A percentile compares a stretch with the other conserved stretches of the same genome.
Evolutionary conservation across 2,329 filamentous ascomycete species (phyloP).

Genomic region (Cladosporium colombiae): DNA sequence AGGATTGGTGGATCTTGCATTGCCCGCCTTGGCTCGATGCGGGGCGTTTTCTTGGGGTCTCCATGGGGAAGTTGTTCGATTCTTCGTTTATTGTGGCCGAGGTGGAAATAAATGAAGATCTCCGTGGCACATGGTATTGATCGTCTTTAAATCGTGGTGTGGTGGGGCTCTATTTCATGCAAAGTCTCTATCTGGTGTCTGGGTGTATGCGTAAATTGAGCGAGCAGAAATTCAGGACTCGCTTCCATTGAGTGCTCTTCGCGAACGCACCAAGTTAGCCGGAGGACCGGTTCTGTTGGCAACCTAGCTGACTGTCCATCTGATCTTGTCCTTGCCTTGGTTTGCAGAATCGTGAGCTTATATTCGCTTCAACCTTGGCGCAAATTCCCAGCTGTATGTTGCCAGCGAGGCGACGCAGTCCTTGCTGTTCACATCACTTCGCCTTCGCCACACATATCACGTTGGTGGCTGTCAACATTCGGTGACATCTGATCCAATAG

Average conservation of each 20-base stretch:
- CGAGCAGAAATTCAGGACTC: background rate
- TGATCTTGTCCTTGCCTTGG: background rate
- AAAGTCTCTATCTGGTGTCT: constrained; percentile 4
- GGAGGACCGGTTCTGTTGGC: background rate
- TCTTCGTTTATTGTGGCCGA: constrained; percentile 2
- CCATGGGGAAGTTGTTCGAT: constrained; percentile 12
- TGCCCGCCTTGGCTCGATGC: constrained; percentile 14
- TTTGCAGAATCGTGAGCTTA: background rate
- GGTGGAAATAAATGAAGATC: background rate
- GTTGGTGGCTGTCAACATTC: background rate
- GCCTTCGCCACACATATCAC: background rate
- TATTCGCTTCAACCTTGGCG: background rate
- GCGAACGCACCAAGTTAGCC: background rate
- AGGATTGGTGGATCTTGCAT: constrained; percentile 15
- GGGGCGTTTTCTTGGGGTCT: constrained; percentile 17
- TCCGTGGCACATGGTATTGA: background rate
- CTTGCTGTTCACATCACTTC: background rate
- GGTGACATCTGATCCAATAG: background rate
- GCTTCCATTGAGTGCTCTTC: background rate
- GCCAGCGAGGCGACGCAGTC: background rate
- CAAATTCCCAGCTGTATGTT: background rate
- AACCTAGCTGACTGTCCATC: background rate
- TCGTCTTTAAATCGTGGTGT: background rate
- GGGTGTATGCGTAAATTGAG: background rate
- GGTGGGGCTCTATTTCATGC: background rate